phyloP scores from a whole-genome alignment of 345 rosid genomes.

The Arabidopsis arenosa region DNA sequence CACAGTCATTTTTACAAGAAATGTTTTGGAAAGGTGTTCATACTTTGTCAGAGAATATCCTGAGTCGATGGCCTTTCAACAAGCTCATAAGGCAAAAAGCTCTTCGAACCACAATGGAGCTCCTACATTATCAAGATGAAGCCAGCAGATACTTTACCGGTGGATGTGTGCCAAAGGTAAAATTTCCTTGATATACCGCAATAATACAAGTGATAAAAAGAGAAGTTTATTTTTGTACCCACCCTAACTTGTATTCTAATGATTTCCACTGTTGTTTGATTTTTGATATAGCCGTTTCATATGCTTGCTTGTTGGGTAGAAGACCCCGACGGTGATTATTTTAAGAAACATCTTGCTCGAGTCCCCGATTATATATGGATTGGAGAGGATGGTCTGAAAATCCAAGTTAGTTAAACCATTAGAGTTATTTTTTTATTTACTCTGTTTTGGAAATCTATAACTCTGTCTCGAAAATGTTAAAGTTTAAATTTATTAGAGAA shows the following conservation, averaged over 20 bases:
- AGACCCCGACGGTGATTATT: slow-evolving; percentile 57
- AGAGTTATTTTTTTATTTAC: too few species aligned
- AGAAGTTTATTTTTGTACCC: too few species aligned
- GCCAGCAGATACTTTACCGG: slow-evolving; percentile 51
- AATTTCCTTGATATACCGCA: too few species aligned
- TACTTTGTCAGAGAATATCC: slow-evolving; percentile 47
- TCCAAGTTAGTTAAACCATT: too few species aligned
- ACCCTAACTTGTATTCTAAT: too few species aligned
- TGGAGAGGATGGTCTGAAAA: slow-evolving; percentile 66
- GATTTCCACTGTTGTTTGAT: too few species aligned
- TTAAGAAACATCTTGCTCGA: slow-evolving; percentile 62
- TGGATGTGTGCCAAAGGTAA: background rate
- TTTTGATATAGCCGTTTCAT: slow-evolving; percentile 29
- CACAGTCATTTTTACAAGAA: slow-evolving; percentile 50
- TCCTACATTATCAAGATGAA: slow-evolving; percentile 55
- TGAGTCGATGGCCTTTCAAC: slow-evolving; percentile 49
- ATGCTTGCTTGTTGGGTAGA: slow-evolving; percentile 75
- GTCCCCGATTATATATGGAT: slow-evolving; percentile 63
- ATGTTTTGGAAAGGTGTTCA: slow-evolving; percentile 51
- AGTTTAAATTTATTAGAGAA: too few species aligned
- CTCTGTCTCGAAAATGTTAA: too few species aligned
- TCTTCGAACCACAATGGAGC: slow-evolving; percentile 46
- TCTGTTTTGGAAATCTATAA: too few species aligned
- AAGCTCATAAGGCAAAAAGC: slow-evolving; percentile 38
- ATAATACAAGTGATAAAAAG: too few species aligned